These are phyloP conservation scores for Monilinia fructigena DNA, from an alignment of 2,329 filamentous ascomycete species.

Conservation along the genomic window DNA sequence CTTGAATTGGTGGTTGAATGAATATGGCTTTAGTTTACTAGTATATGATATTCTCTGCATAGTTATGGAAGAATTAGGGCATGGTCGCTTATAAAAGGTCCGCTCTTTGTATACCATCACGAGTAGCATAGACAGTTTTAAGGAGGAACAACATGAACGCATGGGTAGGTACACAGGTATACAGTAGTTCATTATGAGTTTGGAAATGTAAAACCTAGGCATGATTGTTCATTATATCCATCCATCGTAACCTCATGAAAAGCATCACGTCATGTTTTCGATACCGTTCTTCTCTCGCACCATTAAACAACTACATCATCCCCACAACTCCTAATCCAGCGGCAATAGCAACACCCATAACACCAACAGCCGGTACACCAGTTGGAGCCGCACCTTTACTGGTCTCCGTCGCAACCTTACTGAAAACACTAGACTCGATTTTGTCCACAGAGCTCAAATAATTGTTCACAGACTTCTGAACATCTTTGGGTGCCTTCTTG, in stretches of 20 bases:
- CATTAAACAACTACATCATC: constrained; percentile 11
- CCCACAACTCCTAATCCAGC: constrained; percentile 14
- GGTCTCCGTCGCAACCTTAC: constrained; percentile 29
- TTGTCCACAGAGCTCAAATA: constrained; percentile 24
- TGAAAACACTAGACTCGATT: constrained; percentile 21
- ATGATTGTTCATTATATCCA: not conserved
- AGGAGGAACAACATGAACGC: not conserved
- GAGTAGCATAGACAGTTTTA: not conserved
- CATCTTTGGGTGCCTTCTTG: constrained; percentile 27
- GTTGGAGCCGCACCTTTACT: constrained; percentile 24
- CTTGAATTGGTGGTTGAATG: not conserved
- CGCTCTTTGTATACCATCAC: not conserved
- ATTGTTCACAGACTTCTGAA: constrained; percentile 28
- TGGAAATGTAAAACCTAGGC: not conserved
- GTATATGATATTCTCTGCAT: too few relatives aligned
- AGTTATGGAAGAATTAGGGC: not conserved
- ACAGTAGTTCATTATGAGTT: not conserved
- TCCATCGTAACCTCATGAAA: constrained; percentile 3
- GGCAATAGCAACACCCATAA: constrained; percentile 24
- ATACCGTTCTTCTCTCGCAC: not conserved
- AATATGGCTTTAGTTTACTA: not conserved
- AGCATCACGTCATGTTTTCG: not conserved
- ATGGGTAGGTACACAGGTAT: not conserved
- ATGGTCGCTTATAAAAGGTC: not conserved
- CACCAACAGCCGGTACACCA: constrained; percentile 20